Conservation (phyloP, 148 eudicot genomes). For the Selenicereus undatus region DNA sequence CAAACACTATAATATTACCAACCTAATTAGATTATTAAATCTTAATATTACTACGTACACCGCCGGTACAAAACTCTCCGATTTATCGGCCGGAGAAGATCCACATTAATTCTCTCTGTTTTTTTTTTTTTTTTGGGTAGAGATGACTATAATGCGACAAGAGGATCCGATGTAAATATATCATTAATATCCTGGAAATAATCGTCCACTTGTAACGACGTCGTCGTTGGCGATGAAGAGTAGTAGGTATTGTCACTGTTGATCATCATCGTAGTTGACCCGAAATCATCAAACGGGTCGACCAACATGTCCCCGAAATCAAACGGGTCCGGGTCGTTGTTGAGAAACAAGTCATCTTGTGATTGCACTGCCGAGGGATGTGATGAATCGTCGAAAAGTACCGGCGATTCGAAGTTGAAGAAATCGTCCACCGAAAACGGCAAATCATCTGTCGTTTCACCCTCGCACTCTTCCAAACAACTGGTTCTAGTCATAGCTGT, state of each 20-base stretch:
- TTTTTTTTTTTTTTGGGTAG: not conserved
- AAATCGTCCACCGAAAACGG: conserved; percentile 40
- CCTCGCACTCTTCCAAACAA: conserved; percentile 35
- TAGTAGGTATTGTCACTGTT: not conserved
- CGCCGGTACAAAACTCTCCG: conserved; percentile 57
- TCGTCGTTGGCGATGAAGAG: conserved; percentile 12
- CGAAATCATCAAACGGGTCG: conserved; percentile 25
- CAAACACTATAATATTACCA: not conserved
- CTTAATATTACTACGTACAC: not conserved
- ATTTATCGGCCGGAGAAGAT: conserved; percentile 32
- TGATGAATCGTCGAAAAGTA: conserved; percentile 24
- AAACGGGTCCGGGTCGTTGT: conserved; percentile 1
- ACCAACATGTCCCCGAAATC: conserved; percentile 28
- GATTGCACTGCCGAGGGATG: conserved; percentile 11
- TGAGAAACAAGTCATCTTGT: not conserved
- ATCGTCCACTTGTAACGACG: conserved; percentile 50
- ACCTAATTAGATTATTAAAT: conserved; percentile 3
- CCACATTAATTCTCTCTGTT: not conserved
- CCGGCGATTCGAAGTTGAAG: conserved; percentile 44
- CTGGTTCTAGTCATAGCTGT: not conserved
- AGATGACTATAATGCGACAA: conserved; percentile 33
- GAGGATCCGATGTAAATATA: conserved; percentile 39
- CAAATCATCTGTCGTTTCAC: conserved; percentile 29
- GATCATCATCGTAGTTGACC: conserved; percentile 10
- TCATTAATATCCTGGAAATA: conserved; percentile 58